These are phyloP conservation scores for Komagataea norvegica DNA, from an alignment of 1,139 yeast species.

Conservation along the genomic window DNA sequence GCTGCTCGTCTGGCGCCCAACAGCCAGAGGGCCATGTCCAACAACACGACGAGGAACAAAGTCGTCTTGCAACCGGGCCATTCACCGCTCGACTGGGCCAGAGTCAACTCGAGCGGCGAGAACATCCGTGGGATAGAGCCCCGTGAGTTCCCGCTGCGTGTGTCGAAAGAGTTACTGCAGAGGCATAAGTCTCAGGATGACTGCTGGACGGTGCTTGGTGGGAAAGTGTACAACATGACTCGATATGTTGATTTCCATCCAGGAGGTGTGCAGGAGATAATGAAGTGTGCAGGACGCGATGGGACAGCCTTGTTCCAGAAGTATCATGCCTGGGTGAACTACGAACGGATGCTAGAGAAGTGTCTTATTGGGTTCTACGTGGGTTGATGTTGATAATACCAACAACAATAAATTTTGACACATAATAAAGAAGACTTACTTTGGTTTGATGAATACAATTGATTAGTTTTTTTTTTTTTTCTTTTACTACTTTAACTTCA, in stretches of 20 bases:
- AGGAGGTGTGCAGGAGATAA: constrained; percentile 78
- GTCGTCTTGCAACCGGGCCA: constrained; percentile 72
- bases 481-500: too few relatives aligned
- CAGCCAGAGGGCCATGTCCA: constrained; percentile 29
- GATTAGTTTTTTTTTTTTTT: background rate
- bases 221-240: constrained; percentile 80
- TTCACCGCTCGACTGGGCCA: constrained; percentile 87
- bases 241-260: constrained; percentile 86
- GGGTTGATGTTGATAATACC: constrained; percentile 6
- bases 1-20: too few relatives aligned
- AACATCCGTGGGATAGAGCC: constrained; percentile 38
- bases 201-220: constrained; percentile 82
- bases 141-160: constrained; percentile 39
- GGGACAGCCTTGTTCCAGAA: constrained; percentile 76
- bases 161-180: constrained; percentile 55
- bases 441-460: background rate
- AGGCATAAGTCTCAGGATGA: constrained; percentile 57
- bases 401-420: background rate
- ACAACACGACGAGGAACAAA: constrained; percentile 37
- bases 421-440: too few relatives aligned
- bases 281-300: constrained; percentile 81
- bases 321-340: constrained; percentile 88
- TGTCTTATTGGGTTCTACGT: constrained; percentile 66
- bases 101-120: constrained; percentile 41
- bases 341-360: constrained; percentile 70